Base-by-base conservation (phyloP, 345 rosid genomes). In the Camelina sativa region DNA sequence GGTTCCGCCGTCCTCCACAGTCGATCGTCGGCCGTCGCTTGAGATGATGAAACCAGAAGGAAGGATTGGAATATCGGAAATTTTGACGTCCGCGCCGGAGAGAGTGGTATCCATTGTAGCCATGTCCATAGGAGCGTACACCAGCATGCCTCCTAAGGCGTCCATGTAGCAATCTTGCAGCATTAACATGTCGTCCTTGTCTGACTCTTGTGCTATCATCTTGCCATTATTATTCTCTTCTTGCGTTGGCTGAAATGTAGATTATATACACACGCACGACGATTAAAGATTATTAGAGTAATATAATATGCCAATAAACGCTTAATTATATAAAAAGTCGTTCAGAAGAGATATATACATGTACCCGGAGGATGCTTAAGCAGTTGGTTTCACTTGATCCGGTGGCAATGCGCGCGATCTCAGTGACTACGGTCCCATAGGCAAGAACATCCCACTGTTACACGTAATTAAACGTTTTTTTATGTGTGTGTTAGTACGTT, bases 11-110 rank as follows among this genome's bases (percentile, higher is more conserved):
- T 30, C 69, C 7, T 11, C 76, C 8, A 9, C 30, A 4, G 38
- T 62, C 63, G 76, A 9, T 56, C 61, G 63, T 2, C 16, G 40
- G 47, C 88, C 83, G 40, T 87, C 89, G 17, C 71, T 69, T 1
- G 91, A 82, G 74, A 91, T 84, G 4, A 83, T 74, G 74, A 90
- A 85, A 32, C 98, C 98, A 0, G 95, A 90, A 22, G 98, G 91
- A 59, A 90, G 93, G 35, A 93, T 54, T 9, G 87, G 86, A 23
- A 89, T 72, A 0, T 7, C 2, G 0, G 75, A 59, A 4, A 85
- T 22, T 15, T 85, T 84, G 5, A 34, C 13, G 44, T 73, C 69
- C 0, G 89, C 90, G 30, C 30, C 30, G 4, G 59, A 66, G 34
- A 84, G 47, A 2, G 82, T 84, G 8, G 34, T 1, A 37, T 74